Evolutionary conservation across 495 filamentous ascomycete genomes (phyloP), one percentile per base, ranked within the genome.

Genomic region (Glarea lozoyensis): DNA sequence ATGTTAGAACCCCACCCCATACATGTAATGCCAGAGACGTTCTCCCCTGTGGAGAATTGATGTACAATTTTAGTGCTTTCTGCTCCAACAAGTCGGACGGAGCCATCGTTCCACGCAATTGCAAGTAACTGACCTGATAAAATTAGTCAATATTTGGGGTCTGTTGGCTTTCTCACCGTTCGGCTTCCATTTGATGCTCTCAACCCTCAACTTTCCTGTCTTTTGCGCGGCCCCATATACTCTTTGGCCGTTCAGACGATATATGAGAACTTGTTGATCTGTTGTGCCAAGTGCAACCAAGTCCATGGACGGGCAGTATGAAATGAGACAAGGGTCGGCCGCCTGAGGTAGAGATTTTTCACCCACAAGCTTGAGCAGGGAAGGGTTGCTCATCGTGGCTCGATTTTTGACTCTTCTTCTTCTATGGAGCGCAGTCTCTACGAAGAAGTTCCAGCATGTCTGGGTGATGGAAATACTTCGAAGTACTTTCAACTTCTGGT

Each of bases 281-380:
- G 73, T 63, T 3, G 79, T 79, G n/a, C 79, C 81, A 24, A 86
- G 64, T 10, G 80, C 81, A 30, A 86, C 64, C 40, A 95, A 70
- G 62, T 92, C 85, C 75, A 90, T 85, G 18, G 76, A 77, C 9
- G 88, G 87, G 63, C 86, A 90, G 60, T 83, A 86, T 12, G 81
- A 67, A 22, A 88, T 55, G 39, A 78, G 69, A 42, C 21, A 19
- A 25, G 55, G 34, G 37, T 52, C 37, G 33, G 46, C 49, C 10
- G 41, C 24, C 27, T 60, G 50, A 31, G 62, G 58, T 32, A 76
- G 59, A 34, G 58, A 52, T 42, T 66, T 70, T 25, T 70, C 57
- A 57, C 64, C 60, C 37, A 69, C 40, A 29, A 68, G 58, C 40
- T 45, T 41, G 22, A 74, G 64, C 24, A 58, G 41, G 17, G 19